phyloP scores from a whole-genome alignment of 805 yeast species.

The Saturnispora bothae region DNA sequence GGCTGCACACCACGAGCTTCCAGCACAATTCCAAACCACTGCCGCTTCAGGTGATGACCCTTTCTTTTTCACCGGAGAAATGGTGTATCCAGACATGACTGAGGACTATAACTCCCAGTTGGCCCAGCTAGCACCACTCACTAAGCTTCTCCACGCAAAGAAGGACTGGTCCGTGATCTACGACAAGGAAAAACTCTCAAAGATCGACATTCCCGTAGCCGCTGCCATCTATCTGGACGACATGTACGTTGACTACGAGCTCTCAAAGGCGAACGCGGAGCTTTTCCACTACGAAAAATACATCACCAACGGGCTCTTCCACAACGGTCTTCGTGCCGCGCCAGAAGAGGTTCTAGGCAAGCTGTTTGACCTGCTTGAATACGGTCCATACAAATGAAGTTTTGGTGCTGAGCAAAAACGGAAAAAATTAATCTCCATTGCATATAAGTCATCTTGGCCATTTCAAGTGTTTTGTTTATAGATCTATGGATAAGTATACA shows the following conservation, averaged over 20 bases:
- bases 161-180: conserved; percentile 21
- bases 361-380: conserved; percentile 31
- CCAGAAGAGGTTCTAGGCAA: conserved; percentile 31
- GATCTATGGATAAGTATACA: conserved; percentile 26
- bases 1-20: conserved; percentile 34
- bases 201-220: conserved; percentile 30
- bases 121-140: conserved; percentile 30
- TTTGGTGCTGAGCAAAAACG: too few species aligned
- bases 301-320: conserved; percentile 41
- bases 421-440: too few species aligned
- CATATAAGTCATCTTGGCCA: too few species aligned
- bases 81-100: conserved; percentile 36
- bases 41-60: not conserved
- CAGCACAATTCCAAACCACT: conserved; percentile 18
- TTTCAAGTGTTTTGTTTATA: not conserved
- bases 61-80: conserved; percentile 18
- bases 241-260: conserved; percentile 40
- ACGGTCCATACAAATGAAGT: conserved; percentile 23
- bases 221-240: conserved; percentile 41
- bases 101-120: conserved; percentile 40
- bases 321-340: conserved; percentile 37
- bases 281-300: conserved; percentile 28
- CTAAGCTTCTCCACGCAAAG: conserved; percentile 26
- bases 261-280: conserved; percentile 19
- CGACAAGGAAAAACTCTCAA: conserved; percentile 17